Evolutionary conservation across 768 basidiomycete species (phyloP), one percentile per base, ranked within the genome.

Genomic region (Wakefieldia striispora): DNA sequence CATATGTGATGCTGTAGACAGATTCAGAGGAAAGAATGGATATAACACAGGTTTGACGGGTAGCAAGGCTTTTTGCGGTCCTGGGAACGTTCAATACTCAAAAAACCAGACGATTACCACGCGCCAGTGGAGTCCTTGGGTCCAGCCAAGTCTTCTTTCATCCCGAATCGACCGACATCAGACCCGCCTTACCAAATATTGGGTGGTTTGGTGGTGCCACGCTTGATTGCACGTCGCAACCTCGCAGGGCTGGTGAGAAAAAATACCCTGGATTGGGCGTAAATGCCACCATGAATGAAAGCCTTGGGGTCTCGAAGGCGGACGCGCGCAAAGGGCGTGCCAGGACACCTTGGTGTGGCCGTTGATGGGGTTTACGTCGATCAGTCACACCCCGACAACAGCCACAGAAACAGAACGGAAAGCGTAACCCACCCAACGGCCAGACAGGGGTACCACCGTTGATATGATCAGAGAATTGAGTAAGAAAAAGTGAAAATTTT

Each of bases 251-350:
- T 51, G 58, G 55, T 53, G 58, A 50, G 50, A 53, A 41, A 23
- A 29, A 51, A 65, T 53, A 57, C 58, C 63, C 62, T 55, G 41
- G 37, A 60, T 50, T 47, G 39, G 46, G 40, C 52, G 55, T 63
- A 49, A 42, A 33, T 41, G 51, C 38, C 45, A 55, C 43, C 48
- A 51, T 40, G 43, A 49, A 54, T 48, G 29, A 24, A 59, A 55
- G 59, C 43, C 29, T 56, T 45, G 59, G 14, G 33, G 53, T 16
- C 33, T 50, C 43, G 38, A 51, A 55, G 49, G 43, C 51, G 45
- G 54, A 51, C 64, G 57, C 50, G 45, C 60, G 56, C 64, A 65
- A 66, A 57, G 52, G 62, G 64, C 65, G 57, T 65, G 64, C 56
- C 43, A 50, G 35, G 38, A 34, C 56, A 61, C 47, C 55, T 50